These are phyloP conservation scores for Talaromyces sp. DNA, from an alignment of 2,329 filamentous ascomycete species.

Conservation along the genomic window DNA sequence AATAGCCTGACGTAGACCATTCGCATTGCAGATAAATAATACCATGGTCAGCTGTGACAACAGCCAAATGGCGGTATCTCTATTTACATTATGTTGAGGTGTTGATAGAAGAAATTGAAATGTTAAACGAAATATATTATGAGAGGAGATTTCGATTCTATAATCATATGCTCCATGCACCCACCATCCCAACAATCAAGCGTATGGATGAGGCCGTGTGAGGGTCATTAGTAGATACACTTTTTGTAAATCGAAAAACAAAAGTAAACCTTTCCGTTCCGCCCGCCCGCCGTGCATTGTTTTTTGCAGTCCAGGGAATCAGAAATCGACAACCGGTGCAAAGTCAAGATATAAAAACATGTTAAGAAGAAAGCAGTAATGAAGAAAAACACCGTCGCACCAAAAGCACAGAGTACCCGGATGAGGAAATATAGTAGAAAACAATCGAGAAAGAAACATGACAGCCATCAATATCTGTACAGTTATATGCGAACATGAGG, in stretches of 20 bases:
- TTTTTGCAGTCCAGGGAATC: conserved; percentile 16
- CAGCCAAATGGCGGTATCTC: no score
- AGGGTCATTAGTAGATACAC: conserved; percentile 18
- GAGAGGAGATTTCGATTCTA: conserved; percentile 20
- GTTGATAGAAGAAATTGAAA: neutral
- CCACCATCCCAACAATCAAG: conserved; percentile 9
- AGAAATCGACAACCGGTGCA: conserved; percentile 16
- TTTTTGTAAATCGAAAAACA: conserved; percentile 10
- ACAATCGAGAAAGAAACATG: conserved; percentile 16
- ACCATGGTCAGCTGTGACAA: no score
- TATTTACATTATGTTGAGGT: neutral
- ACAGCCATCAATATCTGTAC: conserved; percentile 20
- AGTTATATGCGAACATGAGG: conserved; percentile 20
- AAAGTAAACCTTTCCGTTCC: conserved; percentile 5
- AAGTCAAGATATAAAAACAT: conserved; percentile 17
- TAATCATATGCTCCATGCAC: conserved; percentile 19
- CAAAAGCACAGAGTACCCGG: conserved; percentile 11
- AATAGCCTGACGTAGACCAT: no score
- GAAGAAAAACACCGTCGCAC: conserved; percentile 17
- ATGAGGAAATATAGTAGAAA: conserved; percentile 15
- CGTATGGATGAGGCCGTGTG: conserved; percentile 14
- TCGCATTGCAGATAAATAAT: no score
- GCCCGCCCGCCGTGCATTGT: conserved; percentile 10
- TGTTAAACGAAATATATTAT: conserved; percentile 4
- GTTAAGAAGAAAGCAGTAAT: conserved; percentile 8